Base-by-base conservation (phyloP, 345 rosid species). In the Eucalyptus brandiana region DNA sequence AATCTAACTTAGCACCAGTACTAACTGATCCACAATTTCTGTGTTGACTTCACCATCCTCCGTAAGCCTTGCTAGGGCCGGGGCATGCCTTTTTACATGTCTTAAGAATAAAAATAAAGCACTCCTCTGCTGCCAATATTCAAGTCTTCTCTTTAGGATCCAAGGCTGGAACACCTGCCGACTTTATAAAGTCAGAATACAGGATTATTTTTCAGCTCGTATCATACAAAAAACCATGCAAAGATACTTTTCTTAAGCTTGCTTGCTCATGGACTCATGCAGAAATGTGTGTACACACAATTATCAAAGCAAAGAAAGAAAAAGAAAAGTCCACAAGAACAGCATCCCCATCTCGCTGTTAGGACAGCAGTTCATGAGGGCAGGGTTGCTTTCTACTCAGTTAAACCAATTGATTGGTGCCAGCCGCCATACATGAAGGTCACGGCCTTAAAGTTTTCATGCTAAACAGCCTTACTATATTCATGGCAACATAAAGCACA, bases 61-160 rank as follows among this genome's bases (percentile, higher is more conserved):
- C 83, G 94, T 90, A 89, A 97, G 96, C 92, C 90, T 96, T 90
- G 98, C 99, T 76, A 37, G 37, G 37, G 37, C 37, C 4, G 37
- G 37, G 89, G 97, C 93, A 89, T 81, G 97, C 91, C 86, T 91
- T 89, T 91, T 95, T 87, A 98, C 88, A 88, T 97, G 98, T 89
- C 86, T 93, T 86, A 98, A 90, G 83, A 98, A 93, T 93, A 96
- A 97, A 83, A 99, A 95, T 34, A 98, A 94, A 53, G 96, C 94
- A 89, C 92, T 98, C 93, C 94, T 97, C 83, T 90, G 89, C 88
- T 62, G 30, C 26, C 69, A 88, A 60, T 87, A 93, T 12, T 88
- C 89, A 69, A 93, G 88, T 62, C 88, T 89, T 56, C 95, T 91
- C 87, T n/a, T 81, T 89, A 88, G 95, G 45, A 93, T 89, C 95